phyloP scores from a whole-genome alignment of 768 basidiomycete species.

The Leccinum fibrillosum region DNA sequence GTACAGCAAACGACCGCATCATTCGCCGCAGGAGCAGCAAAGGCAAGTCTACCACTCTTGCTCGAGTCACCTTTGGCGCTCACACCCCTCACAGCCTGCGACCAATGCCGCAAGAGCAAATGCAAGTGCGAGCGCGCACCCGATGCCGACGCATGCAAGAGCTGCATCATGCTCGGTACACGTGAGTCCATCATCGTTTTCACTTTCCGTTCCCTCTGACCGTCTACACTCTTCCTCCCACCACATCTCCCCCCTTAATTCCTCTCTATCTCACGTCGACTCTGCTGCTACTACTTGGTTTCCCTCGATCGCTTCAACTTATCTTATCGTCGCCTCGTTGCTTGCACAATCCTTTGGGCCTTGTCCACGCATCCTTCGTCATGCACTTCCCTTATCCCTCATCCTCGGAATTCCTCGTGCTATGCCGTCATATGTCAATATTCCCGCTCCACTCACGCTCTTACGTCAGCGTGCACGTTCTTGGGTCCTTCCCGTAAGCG shows the following conservation, averaged over 20 bases:
- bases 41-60: conserved; percentile 38
- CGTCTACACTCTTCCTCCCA: background rate
- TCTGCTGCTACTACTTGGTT: background rate
- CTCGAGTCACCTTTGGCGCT: background rate
- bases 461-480: conserved; percentile 63
- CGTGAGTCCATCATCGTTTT: conserved; percentile 41
- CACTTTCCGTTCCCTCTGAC: conserved; percentile 8
- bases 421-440: background rate
- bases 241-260: background rate
- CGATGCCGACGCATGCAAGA: conserved; percentile 66
- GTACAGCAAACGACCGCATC: conserved; percentile 40
- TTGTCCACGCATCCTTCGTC: conserved; percentile 11
- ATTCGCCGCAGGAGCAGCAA: conserved; percentile 75
- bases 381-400: conserved; percentile 7
- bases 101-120: conserved; percentile 86
- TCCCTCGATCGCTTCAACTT: conserved; percentile 9
- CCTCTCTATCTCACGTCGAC: background rate
- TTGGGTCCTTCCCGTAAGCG: conserved; percentile 78
- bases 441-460: conserved; percentile 1
- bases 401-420: background rate
- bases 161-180: conserved; percentile 69
- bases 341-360: background rate
- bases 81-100: conserved; percentile 54
- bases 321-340: conserved; percentile 6
- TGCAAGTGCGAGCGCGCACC: conserved; percentile 80